Base-by-base conservation (phyloP, 495 filamentous ascomycete genomes). In the Trichocladium antarcticum region DNA sequence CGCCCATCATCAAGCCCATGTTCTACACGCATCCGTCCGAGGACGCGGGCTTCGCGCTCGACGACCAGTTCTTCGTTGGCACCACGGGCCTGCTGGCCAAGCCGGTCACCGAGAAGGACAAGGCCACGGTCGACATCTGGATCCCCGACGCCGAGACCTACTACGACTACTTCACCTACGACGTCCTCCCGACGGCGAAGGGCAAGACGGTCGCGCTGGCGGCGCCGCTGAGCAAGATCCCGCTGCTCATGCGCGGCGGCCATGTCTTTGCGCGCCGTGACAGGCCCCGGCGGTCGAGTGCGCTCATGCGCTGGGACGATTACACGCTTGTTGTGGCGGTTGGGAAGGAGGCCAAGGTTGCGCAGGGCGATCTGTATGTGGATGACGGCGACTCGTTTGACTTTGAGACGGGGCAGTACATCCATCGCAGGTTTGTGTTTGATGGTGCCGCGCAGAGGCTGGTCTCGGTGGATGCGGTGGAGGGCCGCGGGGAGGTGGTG, bases 381-480 rank as follows among this genome's bases (percentile, higher is more conserved):
- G 92, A 97, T 57, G 92, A 98, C 55, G 93, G 92, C 21, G 89
- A 95, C 68, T 85, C 83, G 0, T 97, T 86, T 51, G 85, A 95
- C 35, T 92, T 85, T 61, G 67, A 94, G 63, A 69, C 77, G 42
- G 92, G 90, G 11, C 85, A 82, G 24, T 94, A 83, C 63, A 85
- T 96, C 50, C 84, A 94, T 67, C 83, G 88, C 34, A 74, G 68
- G 31, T 97, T 97, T 74, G 73, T 73, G 63, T 42, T 70, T 36
- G 47, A 69, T 49, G 51, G 74, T 63, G 38, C 49, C 1, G 52
- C 49, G 19, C 71, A 74, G 4, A 73, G 68, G 2, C 72, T 94
- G 12, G 50, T 58, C 15, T 77, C 75, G 6, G 58, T 64, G 31
- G 69, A 73, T 36, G 59, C 65, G 35, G 60, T 65, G 9, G 74